phyloP scores from a whole-genome alignment of 805 yeast genomes.

The Ogataea nitratoaversa region DNA sequence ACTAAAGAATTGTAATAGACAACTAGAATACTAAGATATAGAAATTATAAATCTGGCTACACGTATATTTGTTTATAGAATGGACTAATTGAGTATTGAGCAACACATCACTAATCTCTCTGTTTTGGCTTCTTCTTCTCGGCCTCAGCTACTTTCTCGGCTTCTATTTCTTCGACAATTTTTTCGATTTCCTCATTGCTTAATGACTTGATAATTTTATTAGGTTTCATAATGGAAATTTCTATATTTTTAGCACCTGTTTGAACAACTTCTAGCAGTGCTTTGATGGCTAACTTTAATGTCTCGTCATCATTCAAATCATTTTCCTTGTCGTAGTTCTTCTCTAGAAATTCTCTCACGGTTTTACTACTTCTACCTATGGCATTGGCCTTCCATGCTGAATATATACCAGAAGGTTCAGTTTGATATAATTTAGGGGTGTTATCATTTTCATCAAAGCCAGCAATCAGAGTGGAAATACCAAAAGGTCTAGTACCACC shows the following conservation, averaged over 20 bases:
- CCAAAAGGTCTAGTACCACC: slow-evolving; percentile 99
- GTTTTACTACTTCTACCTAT: slow-evolving; percentile 95
- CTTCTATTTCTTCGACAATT: slow-evolving; percentile 78
- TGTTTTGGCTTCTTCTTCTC: slow-evolving; percentile 58
- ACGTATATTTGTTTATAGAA: slow-evolving; percentile 2
- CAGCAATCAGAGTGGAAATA: slow-evolving; percentile 90
- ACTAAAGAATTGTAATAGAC: slow-evolving; percentile 18
- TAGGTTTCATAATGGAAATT: slow-evolving; percentile 79
- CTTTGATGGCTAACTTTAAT: slow-evolving; percentile 74
- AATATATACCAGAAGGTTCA: slow-evolving; percentile 95
- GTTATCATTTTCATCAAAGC: slow-evolving; percentile 82
- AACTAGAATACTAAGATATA: not conserved
- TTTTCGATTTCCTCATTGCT: slow-evolving; percentile 67
- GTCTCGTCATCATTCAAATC: slow-evolving; percentile 65
- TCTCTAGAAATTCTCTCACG: slow-evolving; percentile 91
- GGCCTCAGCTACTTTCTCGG: slow-evolving; percentile 79
- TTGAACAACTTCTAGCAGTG: slow-evolving; percentile 92
- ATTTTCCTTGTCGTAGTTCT: slow-evolving; percentile 60
- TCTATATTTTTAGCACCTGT: slow-evolving; percentile 97
- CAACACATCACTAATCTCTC: slow-evolving; percentile 11
- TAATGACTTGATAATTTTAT: slow-evolving; percentile 52
- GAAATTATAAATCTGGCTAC: not conserved
- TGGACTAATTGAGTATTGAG: not conserved
- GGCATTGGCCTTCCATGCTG: slow-evolving; percentile 97
- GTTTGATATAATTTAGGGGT: slow-evolving; percentile 87